Evolutionary conservation across 441 rosid genomes (phyloP).

Genomic region (Flueggea neowawraea): DNA sequence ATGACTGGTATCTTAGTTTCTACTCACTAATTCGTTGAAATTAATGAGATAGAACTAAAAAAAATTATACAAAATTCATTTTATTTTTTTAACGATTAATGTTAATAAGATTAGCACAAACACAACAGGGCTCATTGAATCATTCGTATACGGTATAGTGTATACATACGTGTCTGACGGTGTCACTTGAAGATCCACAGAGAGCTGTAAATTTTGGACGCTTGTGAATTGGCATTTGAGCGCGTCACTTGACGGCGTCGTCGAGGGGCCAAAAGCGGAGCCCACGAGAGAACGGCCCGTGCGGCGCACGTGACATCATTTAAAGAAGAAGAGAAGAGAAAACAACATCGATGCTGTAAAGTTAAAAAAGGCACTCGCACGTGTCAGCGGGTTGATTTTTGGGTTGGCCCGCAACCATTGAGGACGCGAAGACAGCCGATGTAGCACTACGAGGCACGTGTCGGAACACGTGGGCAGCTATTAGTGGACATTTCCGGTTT

Average conservation of each 20-base stretch:
- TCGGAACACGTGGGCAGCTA: conserved; percentile 45
- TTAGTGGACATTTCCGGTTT: neutral
- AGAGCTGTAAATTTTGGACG: neutral
- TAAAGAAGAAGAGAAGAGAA: neutral
- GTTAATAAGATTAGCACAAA: too few species aligned
- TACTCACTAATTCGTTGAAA: too few species aligned
- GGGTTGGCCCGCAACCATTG: conserved; percentile 28
- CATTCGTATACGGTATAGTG: too few species aligned
- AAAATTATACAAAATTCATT: too few species aligned
- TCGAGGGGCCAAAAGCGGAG: conserved; percentile 6
- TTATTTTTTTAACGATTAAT: too few species aligned
- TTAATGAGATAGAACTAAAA: too few species aligned
- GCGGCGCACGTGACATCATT: conserved; percentile 30
- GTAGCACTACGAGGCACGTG: conserved; percentile 51
- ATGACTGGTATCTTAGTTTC: too few species aligned
- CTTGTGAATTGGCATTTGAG: neutral
- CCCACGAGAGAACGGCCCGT: too few species aligned
- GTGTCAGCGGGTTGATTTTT: conserved; percentile 21
- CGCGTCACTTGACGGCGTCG: conserved; percentile 24
- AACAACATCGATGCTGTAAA: conserved; percentile 9
- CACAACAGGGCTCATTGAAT: too few species aligned
- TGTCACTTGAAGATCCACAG: too few species aligned
- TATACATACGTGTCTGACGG: too few species aligned
- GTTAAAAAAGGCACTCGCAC: conserved; percentile 22
- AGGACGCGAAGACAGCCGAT: conserved; percentile 29